phyloP scores from a whole-genome alignment of 176 grass and related monocot species.

The Bromus sterilis region DNA sequence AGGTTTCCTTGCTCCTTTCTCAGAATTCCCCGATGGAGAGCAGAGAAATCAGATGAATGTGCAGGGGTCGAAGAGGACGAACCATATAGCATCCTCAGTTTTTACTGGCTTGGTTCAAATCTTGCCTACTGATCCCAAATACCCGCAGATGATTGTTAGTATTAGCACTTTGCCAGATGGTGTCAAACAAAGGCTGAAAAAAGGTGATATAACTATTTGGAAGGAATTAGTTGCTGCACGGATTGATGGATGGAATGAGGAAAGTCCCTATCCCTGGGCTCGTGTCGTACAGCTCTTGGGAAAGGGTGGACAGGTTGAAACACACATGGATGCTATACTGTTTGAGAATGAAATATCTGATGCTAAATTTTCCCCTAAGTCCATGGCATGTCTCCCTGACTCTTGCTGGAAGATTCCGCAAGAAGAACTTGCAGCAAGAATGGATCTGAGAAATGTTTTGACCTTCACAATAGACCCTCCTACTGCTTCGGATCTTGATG shows the following conservation, averaged over 20 bases:
- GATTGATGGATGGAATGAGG: conserved; percentile 83
- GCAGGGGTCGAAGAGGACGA: conserved; percentile 34
- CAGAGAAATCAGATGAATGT: conserved; percentile 30
- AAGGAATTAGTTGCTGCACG: conserved; percentile 71
- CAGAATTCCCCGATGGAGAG: conserved; percentile 37
- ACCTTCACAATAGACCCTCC: conserved; percentile 84
- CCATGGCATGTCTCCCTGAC: conserved; percentile 61
- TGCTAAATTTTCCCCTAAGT: conserved; percentile 46
- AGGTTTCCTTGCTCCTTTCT: conserved; percentile 72
- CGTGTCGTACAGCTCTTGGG: conserved; percentile 59
- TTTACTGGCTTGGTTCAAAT: conserved; percentile 31
- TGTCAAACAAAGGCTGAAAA: conserved; percentile 46
- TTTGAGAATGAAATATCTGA: conserved; percentile 74
- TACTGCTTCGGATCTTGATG: conserved; percentile 78
- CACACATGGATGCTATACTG: conserved; percentile 86
- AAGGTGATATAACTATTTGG: conserved; percentile 45
- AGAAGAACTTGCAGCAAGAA: conserved; percentile 64
- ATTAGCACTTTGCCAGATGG: conserved; percentile 49
- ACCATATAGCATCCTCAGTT: conserved; percentile 23
- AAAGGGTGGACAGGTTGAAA: conserved; percentile 61
- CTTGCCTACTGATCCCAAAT: conserved; percentile 70
- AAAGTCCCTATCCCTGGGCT: conserved; percentile 55
- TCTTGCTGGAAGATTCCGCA: conserved; percentile 54
- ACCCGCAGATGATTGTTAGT: conserved; percentile 68
- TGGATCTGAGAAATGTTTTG: conserved; percentile 68